phyloP scores from a whole-genome alignment of 2,329 filamentous ascomycete species.

The Monilinia aucupariae region DNA sequence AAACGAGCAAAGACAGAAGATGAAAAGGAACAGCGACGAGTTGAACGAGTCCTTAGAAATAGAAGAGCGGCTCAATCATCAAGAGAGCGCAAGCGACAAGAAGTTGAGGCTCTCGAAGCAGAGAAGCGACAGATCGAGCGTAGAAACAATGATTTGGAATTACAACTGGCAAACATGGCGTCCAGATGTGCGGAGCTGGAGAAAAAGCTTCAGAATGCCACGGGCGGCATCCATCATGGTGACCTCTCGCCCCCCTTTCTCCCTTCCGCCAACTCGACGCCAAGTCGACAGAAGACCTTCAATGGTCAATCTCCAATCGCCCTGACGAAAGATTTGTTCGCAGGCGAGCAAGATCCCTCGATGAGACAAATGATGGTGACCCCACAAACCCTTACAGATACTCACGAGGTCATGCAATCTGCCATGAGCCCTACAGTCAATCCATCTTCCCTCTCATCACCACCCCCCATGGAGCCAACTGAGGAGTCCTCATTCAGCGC shows the following conservation, averaged over 20 bases:
- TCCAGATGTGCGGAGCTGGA: constrained; percentile 29
- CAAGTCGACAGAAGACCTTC: constrained; percentile 41
- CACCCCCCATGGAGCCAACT: constrained; percentile 42
- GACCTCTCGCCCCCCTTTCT: constrained; percentile 34
- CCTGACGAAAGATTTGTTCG: constrained; percentile 55
- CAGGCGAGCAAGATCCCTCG: constrained; percentile 37
- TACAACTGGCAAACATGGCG: constrained; percentile 43
- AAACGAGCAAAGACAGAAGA: constrained; percentile 99
- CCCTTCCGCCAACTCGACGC: constrained; percentile 40
- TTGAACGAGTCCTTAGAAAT: constrained; percentile 94
- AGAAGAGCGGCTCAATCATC: constrained; percentile 95
- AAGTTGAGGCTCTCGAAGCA: constrained; percentile 77
- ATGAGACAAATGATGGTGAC: constrained; percentile 23
- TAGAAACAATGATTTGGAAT: constrained; percentile 66
- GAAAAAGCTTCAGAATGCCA: constrained; percentile 28
- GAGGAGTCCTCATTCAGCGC: constrained; percentile 39
- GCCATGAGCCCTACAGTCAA: constrained; percentile 48
- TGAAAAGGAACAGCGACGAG: constrained; percentile 96
- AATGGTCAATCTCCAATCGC: constrained; percentile 42
- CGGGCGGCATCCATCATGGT: constrained; percentile 27
- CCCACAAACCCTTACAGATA: constrained; percentile 27
- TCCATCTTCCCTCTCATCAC: constrained; percentile 56
- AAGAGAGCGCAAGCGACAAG: constrained; percentile 57
- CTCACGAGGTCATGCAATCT: constrained; percentile 32
- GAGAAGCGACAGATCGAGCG: constrained; percentile 61